phyloP scores from a whole-genome alignment of 306 rosid species.

The Casuarina glauca region DNA sequence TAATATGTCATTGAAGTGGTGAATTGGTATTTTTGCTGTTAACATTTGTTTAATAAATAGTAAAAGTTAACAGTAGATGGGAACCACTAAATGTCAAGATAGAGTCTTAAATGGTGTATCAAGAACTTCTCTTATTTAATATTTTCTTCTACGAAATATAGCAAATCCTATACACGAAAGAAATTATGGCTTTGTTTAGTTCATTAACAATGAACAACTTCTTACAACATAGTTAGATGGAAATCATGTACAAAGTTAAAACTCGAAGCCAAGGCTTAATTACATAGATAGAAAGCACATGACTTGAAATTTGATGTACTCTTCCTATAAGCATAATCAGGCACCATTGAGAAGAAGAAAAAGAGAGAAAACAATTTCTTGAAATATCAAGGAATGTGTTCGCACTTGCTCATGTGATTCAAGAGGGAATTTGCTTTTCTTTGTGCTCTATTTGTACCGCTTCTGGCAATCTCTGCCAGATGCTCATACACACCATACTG shows the following conservation, averaged over 20 bases:
- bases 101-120: no score
- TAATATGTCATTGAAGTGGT: no score
- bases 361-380: neutral
- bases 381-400: slow-evolving; percentile 52
- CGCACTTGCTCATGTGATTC: slow-evolving; percentile 68
- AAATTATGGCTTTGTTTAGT: neutral
- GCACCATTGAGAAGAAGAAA: neutral
- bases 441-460: slow-evolving; percentile 79
- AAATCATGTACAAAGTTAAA: neutral
- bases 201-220: neutral
- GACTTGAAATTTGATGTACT: neutral
- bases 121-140: neutral
- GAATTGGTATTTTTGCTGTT: no score
- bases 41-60: no score
- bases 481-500: slow-evolving; percentile 74
- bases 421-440: slow-evolving; percentile 78
- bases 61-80: no score
- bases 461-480: slow-evolving; percentile 54
- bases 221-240: neutral
- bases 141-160: neutral
- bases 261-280: slow-evolving; percentile 5
- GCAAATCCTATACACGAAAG: neutral
- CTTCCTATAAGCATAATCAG: neutral
- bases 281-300: neutral
- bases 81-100: no score